Base-by-base conservation (phyloP, 768 basidiomycete genomes). In the Coprinopsis sp. region DNA sequence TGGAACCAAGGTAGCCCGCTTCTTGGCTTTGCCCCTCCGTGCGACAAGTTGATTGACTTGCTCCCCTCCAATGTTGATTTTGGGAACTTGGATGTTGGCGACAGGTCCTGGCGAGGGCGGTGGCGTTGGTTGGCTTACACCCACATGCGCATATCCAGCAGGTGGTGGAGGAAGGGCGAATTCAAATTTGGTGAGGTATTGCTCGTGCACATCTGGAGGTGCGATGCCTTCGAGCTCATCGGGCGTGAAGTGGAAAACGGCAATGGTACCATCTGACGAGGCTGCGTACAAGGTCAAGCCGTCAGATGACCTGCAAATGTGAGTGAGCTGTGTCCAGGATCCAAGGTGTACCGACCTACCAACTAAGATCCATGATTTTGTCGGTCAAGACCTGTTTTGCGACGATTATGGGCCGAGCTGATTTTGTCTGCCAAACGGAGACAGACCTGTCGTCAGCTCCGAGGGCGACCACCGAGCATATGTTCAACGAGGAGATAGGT, bases 381-480 rank as follows among this genome's bases (percentile, higher is more conserved):
- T 94, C 70, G 44, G 94, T 93, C 52, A 98, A 97, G 0, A 94
- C 87, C 52, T 98, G 92, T 58, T 90, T 86, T 0, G 93, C 83
- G 2, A 98, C 95, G 37, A 96, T 88, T 14, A 97, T 69, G 1
- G 96, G 96, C 28, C 90, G 78, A 2, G 88, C 89, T 0, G 84
- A 81, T 54, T 93, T 92, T 3, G 95, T 98, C 63, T 94, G 84
- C 96, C 96, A 99, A 6, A 99, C 81, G 3, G 93, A 96, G 23
- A 99, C 82, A 5, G 89, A 91, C 50, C 91, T 78, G 60, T 96
- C 92, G 56, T 95, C 92, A 0, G 92, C 91, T 27, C 94, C 93
- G 12, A 99, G 77, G 1, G 96, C 96, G 14, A 92, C 87, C 10
- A 95, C 87, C 11, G 91, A 91, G 53, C 89, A 92, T 48, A 92